Conservation (phyloP, 805 yeast genomes). For the Cyberlindnera amylophila region DNA sequence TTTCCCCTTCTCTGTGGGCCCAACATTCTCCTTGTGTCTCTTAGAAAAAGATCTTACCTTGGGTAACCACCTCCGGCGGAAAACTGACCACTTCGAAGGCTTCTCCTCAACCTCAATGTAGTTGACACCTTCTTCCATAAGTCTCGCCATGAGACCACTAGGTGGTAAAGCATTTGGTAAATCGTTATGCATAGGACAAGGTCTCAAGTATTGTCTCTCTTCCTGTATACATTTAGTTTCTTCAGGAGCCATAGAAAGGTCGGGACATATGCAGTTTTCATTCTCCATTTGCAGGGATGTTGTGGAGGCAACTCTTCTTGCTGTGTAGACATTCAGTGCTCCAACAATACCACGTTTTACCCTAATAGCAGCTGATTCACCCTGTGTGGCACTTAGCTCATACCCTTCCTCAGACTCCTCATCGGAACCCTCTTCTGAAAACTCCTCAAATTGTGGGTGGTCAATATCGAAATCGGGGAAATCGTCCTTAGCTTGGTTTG, state of each 20-base stretch:
- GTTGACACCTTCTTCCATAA: slow-evolving; percentile 10
- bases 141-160: neutral
- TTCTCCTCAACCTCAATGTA: slow-evolving; percentile 15
- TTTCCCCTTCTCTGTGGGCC: neutral
- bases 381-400: neutral
- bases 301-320: neutral
- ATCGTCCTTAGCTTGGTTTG: neutral
- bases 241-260: neutral
- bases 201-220: neutral
- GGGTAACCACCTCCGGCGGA: neutral
- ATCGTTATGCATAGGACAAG: neutral
- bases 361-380: neutral
- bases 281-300: neutral
- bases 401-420: slow-evolving; percentile 2
- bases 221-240: neutral
- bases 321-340: slow-evolving; percentile 1
- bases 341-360: slow-evolving; percentile 4
- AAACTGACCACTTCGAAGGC: slow-evolving; percentile 1
- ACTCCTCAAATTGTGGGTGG: slow-evolving; percentile 8
- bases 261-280: neutral
- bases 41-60: neutral
- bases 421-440: slow-evolving; percentile 4
- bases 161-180: neutral
- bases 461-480: neutral
- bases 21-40: neutral